These are phyloP conservation scores for Casaregolazyma lundiana DNA, from an alignment of 1,139 yeast genomes.

Conservation along the genomic window DNA sequence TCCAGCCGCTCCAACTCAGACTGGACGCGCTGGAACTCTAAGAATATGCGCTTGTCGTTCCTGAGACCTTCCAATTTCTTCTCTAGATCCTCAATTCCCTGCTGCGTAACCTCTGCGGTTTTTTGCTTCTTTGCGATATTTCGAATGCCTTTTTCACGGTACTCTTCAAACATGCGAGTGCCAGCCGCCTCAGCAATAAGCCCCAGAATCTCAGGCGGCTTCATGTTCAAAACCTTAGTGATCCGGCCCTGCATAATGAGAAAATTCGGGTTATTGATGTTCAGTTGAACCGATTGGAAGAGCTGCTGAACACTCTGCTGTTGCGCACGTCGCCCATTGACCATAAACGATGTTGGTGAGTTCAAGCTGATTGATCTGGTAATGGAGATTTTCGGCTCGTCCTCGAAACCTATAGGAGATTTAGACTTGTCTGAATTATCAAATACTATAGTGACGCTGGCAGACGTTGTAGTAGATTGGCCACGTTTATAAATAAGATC, in stretches of 20 bases:
- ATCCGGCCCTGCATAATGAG: conserved; percentile 98
- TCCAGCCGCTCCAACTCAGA: conserved; percentile 72
- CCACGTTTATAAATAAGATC: conserved; percentile 95
- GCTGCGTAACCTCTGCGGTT: conserved; percentile 66
- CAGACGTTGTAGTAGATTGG: conserved; percentile 96
- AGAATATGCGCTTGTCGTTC: conserved; percentile 71
- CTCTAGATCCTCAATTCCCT: conserved; percentile 82
- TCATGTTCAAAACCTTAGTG: conserved; percentile 95
- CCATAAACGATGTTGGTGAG: conserved; percentile 85
- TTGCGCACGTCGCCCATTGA: conserved; percentile 95
- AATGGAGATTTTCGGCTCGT: conserved; percentile 74
- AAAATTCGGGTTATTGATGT: conserved; percentile 94
- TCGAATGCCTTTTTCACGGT: conserved; percentile 86
- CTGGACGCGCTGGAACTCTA: conserved; percentile 84
- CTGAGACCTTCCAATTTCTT: conserved; percentile 84
- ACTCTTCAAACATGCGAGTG: conserved; percentile 89
- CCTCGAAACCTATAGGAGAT: conserved; percentile 86
- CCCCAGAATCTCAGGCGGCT: conserved; percentile 81
- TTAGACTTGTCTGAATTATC: conserved; percentile 72
- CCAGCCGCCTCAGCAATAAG: conserved; percentile 98
- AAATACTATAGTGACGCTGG: conserved; percentile 93
- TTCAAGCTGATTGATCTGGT: conserved; percentile 90
- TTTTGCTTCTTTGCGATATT: conserved; percentile 92
- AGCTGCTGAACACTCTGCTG: conserved; percentile 87
- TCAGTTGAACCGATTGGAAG: conserved; percentile 91